Evolutionary conservation across 2,329 filamentous ascomycete species (phyloP).

Genomic region (Ascochyta koolunga): DNA sequence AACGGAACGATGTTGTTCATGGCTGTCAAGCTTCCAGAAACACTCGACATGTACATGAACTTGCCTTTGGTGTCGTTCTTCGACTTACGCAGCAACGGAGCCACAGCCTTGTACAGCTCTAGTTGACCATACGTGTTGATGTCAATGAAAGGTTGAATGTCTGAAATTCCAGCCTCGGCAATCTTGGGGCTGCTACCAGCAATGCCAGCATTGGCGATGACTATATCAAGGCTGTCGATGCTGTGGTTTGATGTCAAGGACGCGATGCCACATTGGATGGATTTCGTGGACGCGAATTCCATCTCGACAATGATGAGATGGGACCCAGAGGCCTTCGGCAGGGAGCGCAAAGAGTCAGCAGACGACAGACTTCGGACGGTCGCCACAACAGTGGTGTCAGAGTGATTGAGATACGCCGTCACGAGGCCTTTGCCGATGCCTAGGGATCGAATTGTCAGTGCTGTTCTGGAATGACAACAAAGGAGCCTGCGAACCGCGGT

Average conservation of each 20-base stretch:
- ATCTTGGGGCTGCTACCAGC: constrained; percentile 9
- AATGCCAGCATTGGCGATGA: constrained; percentile 19
- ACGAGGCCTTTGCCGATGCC: constrained; percentile 47
- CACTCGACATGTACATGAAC: constrained; percentile 25
- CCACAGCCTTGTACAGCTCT: constrained; percentile 22
- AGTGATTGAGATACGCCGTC: constrained; percentile 43
- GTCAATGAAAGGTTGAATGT: constrained; percentile 19
- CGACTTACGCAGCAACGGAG: constrained; percentile 11
- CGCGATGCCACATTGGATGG: constrained; percentile 29
- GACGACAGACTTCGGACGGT: constrained; percentile 45
- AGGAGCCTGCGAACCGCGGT: constrained; percentile 30
- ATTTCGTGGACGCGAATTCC: constrained; percentile 25
- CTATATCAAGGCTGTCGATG: constrained; percentile 2
- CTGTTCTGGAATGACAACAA: constrained; percentile 11
- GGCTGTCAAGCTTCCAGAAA: constrained; percentile 11
- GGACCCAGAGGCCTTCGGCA: constrained; percentile 26
- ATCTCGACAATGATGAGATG: constrained; percentile 17
- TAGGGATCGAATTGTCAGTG: constrained; percentile 9
- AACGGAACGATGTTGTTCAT: constrained; percentile 14
- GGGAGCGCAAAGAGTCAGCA: constrained; percentile 30
- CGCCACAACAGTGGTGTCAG: constrained; percentile 50
- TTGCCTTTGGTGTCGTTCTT: constrained; percentile 5
- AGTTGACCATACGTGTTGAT: constrained; percentile 26
- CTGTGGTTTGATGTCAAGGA: constrained; percentile 22
- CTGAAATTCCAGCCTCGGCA: neutral